Evolutionary conservation across 345 rosid genomes (phyloP).

Genomic region (Dipteronia dyeriana): DNA sequence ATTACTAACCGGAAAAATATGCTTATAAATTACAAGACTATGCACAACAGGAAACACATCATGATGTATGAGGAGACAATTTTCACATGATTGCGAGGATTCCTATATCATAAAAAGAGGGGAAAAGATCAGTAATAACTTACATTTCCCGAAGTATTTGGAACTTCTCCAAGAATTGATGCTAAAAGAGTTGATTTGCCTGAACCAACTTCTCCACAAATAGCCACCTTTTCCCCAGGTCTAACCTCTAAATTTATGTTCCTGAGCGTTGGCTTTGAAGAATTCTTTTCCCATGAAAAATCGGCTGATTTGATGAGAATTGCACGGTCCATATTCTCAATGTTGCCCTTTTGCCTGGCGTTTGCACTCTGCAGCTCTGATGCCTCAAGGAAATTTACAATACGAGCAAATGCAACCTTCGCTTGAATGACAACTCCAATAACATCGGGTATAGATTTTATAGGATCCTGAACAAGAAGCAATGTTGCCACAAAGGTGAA

Average conservation of each 20-base stretch:
- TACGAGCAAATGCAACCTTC: slow-evolving; percentile 79
- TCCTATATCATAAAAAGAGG: not conserved
- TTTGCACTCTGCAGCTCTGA: slow-evolving; percentile 73
- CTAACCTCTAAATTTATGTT: slow-evolving; percentile 57
- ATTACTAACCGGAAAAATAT: not conserved
- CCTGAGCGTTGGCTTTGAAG: slow-evolving; percentile 57
- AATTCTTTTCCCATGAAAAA: slow-evolving; percentile 82
- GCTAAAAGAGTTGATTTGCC: slow-evolving; percentile 94
- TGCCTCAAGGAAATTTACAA: slow-evolving; percentile 78
- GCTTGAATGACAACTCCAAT: slow-evolving; percentile 88
- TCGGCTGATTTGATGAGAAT: slow-evolving; percentile 56
- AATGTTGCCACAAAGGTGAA: slow-evolving; percentile 93
- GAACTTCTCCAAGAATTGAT: slow-evolving; percentile 90
- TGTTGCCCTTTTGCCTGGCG: slow-evolving; percentile 36
- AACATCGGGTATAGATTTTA: slow-evolving; percentile 80
- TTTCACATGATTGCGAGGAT: not conserved
- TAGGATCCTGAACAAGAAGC: slow-evolving; percentile 88
- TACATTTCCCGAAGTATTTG: slow-evolving; percentile 65
- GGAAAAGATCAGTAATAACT: slow-evolving; percentile 25
- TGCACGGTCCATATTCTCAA: slow-evolving; percentile 31
- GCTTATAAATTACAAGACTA: not conserved
- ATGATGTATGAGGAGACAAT: not conserved
- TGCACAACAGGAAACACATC: not conserved
- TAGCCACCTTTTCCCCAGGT: slow-evolving; percentile 74
- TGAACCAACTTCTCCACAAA: slow-evolving; percentile 97